Evolutionary conservation across 78 protist genomes (phyloP), one percentile per base, ranked within the genome.

Genomic region (Speleostelium caveatum): DNA sequence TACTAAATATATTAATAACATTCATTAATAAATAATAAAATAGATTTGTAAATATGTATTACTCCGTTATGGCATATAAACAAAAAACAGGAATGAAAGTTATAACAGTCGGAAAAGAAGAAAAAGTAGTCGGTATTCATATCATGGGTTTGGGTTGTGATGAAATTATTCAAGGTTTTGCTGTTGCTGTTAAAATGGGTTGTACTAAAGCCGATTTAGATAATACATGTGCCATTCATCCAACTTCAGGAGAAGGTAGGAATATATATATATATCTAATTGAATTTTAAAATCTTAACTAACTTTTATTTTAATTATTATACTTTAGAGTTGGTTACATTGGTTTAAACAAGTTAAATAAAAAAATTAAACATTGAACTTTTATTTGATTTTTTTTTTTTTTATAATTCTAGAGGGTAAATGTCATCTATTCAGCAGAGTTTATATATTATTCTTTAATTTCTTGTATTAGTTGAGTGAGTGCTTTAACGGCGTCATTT

Each of bases 161-260:
- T 79, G 99, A 97, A 83, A 97, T 97, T 60, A 76, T 96, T 66
- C 98, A 96, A 83, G 99, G 99, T 59, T 94, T 96, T 62, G 96
- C 89, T 32, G 98, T 96, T 0, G 98, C 98, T 8, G 66, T 96
- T 58, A 94, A 94, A 59, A 94, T 94, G 96, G 98, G 98, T 35
- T 95, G 96, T 7, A 94, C 94, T 1, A 86, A 95, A 87, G 59
- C 78, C 16, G 90, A 95, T 60, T 92, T 97, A 12, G 98, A 97
- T 73, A 49, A 62, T n/a, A 67, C 87, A 3, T 90, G 94, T 39
- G 98, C 97, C 30, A 94, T 97, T 59, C 98, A 97, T 78, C 98
- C 98, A 45, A 97, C 98, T 4, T 42, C 96, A 3, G 59, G 93
- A 17, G 97, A 96, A 71, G n/a, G n/a, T n/a, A n/a, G n/a, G n/a